Evolutionary conservation across 768 basidiomycete genomes (phyloP).

Genomic region (Clitopilus passeckerianus): DNA sequence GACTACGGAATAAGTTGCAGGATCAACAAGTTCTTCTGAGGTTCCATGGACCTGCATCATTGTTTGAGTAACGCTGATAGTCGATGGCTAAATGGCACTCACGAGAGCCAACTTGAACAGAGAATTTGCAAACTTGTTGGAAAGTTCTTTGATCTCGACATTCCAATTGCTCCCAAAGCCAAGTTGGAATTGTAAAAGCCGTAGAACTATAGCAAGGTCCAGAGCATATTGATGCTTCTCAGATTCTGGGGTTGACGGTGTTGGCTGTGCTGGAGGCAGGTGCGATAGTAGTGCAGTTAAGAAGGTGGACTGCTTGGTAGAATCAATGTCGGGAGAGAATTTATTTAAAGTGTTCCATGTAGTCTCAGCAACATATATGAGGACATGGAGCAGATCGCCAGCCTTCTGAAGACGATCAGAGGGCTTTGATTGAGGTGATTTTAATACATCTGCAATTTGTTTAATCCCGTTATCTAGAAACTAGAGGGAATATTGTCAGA

Average conservation of each 20-base stretch:
- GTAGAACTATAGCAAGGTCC: slow-evolving; percentile 51
- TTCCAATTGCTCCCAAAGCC: slow-evolving; percentile 62
- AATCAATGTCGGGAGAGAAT: slow-evolving; percentile 39
- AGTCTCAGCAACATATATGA: slow-evolving; percentile 65
- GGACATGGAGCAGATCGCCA: slow-evolving; percentile 64
- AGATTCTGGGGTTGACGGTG: slow-evolving; percentile 24
- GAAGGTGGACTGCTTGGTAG: slow-evolving; percentile 53
- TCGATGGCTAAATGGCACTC: slow-evolving; percentile 19
- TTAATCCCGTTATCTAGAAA: slow-evolving; percentile 73
- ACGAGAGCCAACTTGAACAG: slow-evolving; percentile 53
- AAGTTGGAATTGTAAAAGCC: slow-evolving; percentile 69
- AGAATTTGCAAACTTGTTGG: slow-evolving; percentile 32
- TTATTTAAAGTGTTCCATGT: slow-evolving; percentile 30
- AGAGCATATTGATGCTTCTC: slow-evolving; percentile 19
- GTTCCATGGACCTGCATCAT: slow-evolving; percentile 45
- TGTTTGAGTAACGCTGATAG: slow-evolving; percentile 1
- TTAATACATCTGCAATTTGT: slow-evolving; percentile 54
- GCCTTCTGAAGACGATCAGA: slow-evolving; percentile 44
- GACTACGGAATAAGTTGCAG: slow-evolving; percentile 58
- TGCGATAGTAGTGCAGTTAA: slow-evolving; percentile 42
- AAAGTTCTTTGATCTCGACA: slow-evolving; percentile 37
- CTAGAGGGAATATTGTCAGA: slow-evolving; percentile 25
- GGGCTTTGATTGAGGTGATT: slow-evolving; percentile 19
- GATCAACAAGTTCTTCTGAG: slow-evolving; percentile 43
- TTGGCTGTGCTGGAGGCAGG: slow-evolving; percentile 29